phyloP scores from a whole-genome alignment of 2,329 filamentous ascomycete genomes.

The Emmonsia crescens region DNA sequence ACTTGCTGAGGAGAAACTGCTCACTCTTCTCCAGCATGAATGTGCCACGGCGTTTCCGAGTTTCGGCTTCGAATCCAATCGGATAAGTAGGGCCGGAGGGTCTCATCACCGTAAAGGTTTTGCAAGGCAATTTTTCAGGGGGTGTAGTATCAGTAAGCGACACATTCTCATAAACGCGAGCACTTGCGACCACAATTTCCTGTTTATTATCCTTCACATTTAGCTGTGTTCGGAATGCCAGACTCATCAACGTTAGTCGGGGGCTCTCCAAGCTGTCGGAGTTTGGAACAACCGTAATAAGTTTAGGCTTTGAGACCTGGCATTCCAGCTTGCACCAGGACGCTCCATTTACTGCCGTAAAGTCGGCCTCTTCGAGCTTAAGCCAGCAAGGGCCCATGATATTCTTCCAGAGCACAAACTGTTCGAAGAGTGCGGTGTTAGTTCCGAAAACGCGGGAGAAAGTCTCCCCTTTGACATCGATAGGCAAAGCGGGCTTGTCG shows the following conservation, averaged over 20 bases:
- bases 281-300: slow-evolving; percentile 61
- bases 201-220: slow-evolving; percentile 93
- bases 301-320: slow-evolving; percentile 64
- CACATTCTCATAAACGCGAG: slow-evolving; percentile 84
- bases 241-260: slow-evolving; percentile 88
- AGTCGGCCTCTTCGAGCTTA: slow-evolving; percentile 76
- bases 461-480: slow-evolving; percentile 65
- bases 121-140: slow-evolving; percentile 76
- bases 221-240: slow-evolving; percentile 76
- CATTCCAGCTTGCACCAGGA: slow-evolving; percentile 97
- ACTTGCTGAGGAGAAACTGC: slow-evolving; percentile 72
- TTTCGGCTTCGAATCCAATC: slow-evolving; percentile 71
- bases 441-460: slow-evolving; percentile 91
- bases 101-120: slow-evolving; percentile 83
- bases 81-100: slow-evolving; percentile 69
- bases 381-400: slow-evolving; percentile 99
- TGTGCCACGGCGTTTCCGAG: slow-evolving; percentile 61
- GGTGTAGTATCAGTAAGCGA: slow-evolving; percentile 78
- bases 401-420: slow-evolving; percentile 97
- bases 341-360: slow-evolving; percentile 73
- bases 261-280: slow-evolving; percentile 73
- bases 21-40: slow-evolving; percentile 78
- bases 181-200: slow-evolving; percentile 84
- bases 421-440: slow-evolving; percentile 89
- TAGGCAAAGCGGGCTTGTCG: slow-evolving; percentile 63